Evolutionary conservation across 2,329 filamentous ascomycete genomes (phyloP), one percentile per base, ranked within the genome.

Genomic region (Ophiognomonia clavigignenti-juglandacearum): DNA sequence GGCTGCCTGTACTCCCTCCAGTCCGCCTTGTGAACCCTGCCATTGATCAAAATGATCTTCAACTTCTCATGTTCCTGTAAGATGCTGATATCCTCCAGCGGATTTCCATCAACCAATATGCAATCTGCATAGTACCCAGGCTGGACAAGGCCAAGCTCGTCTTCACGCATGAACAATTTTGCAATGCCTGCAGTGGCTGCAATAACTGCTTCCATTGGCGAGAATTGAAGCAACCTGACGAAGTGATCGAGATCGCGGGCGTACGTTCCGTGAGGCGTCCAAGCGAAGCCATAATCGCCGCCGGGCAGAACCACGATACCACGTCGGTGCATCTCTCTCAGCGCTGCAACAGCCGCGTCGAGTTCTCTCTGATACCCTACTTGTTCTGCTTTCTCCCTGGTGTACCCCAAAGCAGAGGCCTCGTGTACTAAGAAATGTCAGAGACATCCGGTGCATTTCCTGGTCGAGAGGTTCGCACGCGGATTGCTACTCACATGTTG

Each of bases 211-310:
- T 75, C 72, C 37, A 65, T 62, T 0, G 69, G 61, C 0, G 70
- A 72, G 53, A 72, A 74, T 2, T 59, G 67, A 5, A 74, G 57
- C 0, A 71, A 59, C 10, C 71, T 67, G 13, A 68, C 63, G 39
- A 74, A 74, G 46, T 73, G 71, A 31, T 63, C 67, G 4, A 73
- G 61, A 45, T 75, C 72, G 2, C 65, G 62, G 1, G 71, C 69
- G 53, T 74, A 74, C 0, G 70, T 72, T 7, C 71, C 71, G 36
- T 74, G 70, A 0, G 70, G 71, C 1, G 67, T 68, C 71, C 70
- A 74, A 2, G 70, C 66, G 44, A 74, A 73, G 3, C 70, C 69
- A 39, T 72, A 75, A 50, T 73, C 69, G 18, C 66, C 70, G 24
- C 69, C 68, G 11, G 72, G 72, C 4, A 75, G 60, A 1, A 75